Percentiles rank a stretch among this genome's conserved stretches.
Evolutionary conservation across 139 green algal genomes (phyloP).

Genomic region (Zygnema cylindricum): DNA sequence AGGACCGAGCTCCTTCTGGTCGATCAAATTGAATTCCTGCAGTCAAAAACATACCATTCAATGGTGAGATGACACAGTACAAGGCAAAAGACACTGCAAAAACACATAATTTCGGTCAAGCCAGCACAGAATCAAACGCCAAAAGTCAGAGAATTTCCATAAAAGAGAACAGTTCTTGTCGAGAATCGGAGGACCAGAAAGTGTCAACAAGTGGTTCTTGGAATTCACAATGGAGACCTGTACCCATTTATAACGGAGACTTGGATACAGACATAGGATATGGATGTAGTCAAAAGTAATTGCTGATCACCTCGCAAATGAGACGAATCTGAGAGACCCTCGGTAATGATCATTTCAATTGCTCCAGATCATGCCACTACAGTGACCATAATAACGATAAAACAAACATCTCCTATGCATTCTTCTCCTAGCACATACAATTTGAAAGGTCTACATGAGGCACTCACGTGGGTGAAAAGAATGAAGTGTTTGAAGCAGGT

Average conservation of each 20-base stretch:
- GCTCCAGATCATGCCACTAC: background rate
- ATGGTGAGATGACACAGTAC: conserved; percentile 9
- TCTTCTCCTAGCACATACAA: background rate
- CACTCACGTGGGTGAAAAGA: conserved; percentile 81
- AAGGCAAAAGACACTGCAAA: background rate
- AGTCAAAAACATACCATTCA: conserved; percentile 2
- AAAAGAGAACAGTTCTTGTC: background rate
- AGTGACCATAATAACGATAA: background rate
- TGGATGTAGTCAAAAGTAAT: background rate
- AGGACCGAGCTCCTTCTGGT: conserved; percentile 90
- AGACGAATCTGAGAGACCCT: no score
- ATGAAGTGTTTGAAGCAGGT: conserved; percentile 99
- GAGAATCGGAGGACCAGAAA: background rate
- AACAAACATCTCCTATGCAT: background rate
- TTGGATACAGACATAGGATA: conserved; percentile 9
- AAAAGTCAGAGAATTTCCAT: no score
- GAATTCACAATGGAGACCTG: background rate
- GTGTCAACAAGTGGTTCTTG: no score
- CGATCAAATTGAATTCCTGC: conserved; percentile 86
- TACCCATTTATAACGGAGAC: background rate
- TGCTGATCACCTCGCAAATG: background rate
- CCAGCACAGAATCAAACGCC: no score
- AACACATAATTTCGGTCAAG: background rate
- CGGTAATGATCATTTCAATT: no score
- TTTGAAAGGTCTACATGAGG: background rate